Evolutionary conservation across 2,329 filamentous ascomycete genomes (phyloP), one percentile per base, ranked within the genome.

Genomic region (Monosporascus sp.): DNA sequence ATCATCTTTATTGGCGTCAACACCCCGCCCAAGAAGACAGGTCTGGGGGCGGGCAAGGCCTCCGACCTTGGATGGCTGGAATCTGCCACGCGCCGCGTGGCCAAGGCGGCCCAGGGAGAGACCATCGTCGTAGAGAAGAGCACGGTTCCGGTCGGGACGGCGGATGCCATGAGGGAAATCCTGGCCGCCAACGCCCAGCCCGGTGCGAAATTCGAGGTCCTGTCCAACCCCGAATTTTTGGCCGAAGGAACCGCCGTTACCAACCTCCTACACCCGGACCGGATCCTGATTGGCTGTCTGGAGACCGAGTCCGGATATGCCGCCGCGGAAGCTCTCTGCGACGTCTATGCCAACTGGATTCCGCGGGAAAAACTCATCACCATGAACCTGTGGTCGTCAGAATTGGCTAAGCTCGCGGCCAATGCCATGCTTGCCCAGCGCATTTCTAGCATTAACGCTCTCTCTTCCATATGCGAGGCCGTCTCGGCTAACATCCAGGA

Each of bases 161-260:
- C 87, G 2, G 79, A 89, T 60, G 79, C 84, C 35, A 83, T 91
- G 39, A 78, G 81, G 60, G 80, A 85, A 59, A 89, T 84, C 58
- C 83, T 90, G 70, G 69, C 76, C 66, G 47, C 27, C 43, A 31
- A 24, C 22, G 47, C 38, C 15, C n/a, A 49, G 27, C 22, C 15
- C 18, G 80, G 79, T 18, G 76, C 84, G 14, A 77, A 80, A 56
- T 91, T 91, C 64, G 86, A 91, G 65, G 83, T 92, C 52, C 78
- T 92, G 25, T 90, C 87, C 46, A 92, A 92, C 70, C 89, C 89
- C 6, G 89, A 93, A 67, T 93, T 92, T 65, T 74, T 93, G 44
- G 85, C 89, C 25, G 88, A 89, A 58, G 89, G 89, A 50, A 90
- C 87, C 4, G 88, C 89, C 4, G 80, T 92, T 56, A 75, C 80